Evolutionary conservation across 2,329 filamentous ascomycete species (phyloP).

Genomic region (Diaporthe longicolla): DNA sequence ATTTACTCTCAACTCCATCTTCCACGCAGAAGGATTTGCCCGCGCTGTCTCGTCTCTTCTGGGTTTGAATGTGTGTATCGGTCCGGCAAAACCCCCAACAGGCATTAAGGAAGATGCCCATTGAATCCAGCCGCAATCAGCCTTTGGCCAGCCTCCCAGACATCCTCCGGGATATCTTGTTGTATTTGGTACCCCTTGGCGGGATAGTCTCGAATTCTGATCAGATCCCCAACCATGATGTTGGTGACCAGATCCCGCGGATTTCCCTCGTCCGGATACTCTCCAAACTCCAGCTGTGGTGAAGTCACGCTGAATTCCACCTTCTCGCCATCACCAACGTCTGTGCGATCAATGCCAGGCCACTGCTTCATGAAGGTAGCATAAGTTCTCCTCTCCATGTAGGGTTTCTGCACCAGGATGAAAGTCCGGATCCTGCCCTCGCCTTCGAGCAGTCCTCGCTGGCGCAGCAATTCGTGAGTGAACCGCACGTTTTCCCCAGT

Average conservation of each 20-base stretch:
- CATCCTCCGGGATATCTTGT: constrained; percentile 57
- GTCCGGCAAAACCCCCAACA: not conserved
- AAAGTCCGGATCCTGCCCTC: constrained; percentile 49
- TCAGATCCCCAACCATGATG: constrained; percentile 61
- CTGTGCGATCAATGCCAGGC: constrained; percentile 50
- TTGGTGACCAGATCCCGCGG: constrained; percentile 58
- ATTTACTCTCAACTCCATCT: not conserved
- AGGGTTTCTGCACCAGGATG: constrained; percentile 63
- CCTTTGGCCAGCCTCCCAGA: constrained; percentile 59
- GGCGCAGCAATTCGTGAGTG: constrained; percentile 54
- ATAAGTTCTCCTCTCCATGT: constrained; percentile 63
- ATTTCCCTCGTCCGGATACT: constrained; percentile 59
- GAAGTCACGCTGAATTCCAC: constrained; percentile 57
- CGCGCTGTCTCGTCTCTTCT: not conserved
- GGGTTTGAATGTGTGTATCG: not conserved
- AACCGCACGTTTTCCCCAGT: constrained; percentile 64
- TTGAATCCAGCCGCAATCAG: constrained; percentile 57
- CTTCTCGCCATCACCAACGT: not conserved
- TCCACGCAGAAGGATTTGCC: not conserved
- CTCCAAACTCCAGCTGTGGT: constrained; percentile 55
- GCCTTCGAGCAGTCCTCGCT: constrained; percentile 45
- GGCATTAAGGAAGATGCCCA: constrained; percentile 54
- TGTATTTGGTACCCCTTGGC: constrained; percentile 59
- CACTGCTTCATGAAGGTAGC: constrained; percentile 63
- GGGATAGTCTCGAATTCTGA: constrained; percentile 60